These are phyloP conservation scores for Apiospora koreana DNA, from an alignment of 2,329 filamentous ascomycete species.

Conservation along the genomic window DNA sequence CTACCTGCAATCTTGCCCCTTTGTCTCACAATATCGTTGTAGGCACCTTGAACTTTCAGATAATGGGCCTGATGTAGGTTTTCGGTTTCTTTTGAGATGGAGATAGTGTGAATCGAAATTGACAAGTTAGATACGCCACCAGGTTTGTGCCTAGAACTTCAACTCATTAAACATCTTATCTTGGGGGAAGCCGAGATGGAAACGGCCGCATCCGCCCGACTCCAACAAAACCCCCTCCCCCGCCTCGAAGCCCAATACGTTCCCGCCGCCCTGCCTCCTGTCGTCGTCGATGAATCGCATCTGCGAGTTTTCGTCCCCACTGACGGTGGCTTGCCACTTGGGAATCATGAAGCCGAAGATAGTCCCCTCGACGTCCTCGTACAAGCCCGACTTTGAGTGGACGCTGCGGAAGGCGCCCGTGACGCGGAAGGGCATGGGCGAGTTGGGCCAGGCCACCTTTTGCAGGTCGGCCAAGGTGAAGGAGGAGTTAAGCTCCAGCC, in stretches of 20 bases:
- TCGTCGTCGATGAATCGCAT: background rate
- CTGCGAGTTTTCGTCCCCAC: background rate
- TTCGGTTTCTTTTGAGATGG: background rate
- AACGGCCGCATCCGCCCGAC: background rate
- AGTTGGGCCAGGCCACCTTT: background rate
- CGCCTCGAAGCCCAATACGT: background rate
- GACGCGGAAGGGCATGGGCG: background rate
- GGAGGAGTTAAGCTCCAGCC: background rate
- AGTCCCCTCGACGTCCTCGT: background rate
- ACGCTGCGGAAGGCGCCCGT: background rate
- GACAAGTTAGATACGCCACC: background rate
- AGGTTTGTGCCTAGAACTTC: background rate
- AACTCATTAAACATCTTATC: background rate
- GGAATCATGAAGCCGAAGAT: slow-evolving; percentile 10
- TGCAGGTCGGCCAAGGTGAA: slow-evolving; percentile 1
- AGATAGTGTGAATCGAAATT: background rate
- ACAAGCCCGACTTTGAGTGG: background rate
- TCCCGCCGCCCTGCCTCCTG: background rate
- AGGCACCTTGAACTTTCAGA: too few species aligned
- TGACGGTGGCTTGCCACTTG: background rate
- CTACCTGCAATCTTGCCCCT: too few species aligned
- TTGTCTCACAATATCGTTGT: too few species aligned
- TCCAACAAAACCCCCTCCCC: background rate
- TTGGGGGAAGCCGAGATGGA: slow-evolving; percentile 8
- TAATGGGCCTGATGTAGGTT: too few species aligned